phyloP scores from a whole-genome alignment of 257 asterid species.

The Henckelia pumila region DNA sequence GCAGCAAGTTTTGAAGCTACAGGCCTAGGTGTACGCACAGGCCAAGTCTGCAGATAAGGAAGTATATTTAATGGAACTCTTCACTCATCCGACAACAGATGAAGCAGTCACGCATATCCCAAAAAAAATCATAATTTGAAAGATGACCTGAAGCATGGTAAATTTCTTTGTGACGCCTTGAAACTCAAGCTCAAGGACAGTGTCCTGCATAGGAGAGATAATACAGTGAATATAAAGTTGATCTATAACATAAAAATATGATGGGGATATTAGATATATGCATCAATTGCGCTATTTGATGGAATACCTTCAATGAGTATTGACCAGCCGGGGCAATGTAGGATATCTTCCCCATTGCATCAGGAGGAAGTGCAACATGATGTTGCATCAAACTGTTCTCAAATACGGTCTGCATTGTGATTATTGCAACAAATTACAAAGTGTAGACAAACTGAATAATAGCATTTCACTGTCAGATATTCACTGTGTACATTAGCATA shows the following conservation, averaged over 20 bases:
- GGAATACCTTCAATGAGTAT: conserved; percentile 77
- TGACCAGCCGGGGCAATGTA: conserved; percentile 93
- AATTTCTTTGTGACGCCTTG: conserved; percentile 89
- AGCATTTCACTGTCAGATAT: conserved; percentile 15
- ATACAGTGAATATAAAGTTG: conserved; percentile 18
- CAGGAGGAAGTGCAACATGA: conserved; percentile 92
- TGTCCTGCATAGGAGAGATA: conserved; percentile 62
- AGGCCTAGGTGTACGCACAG: conserved; percentile 97
- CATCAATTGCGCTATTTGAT: conserved; percentile 23
- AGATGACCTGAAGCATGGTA: conserved; percentile 95
- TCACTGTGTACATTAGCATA: conserved; percentile 15
- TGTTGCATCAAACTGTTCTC: conserved; percentile 93
- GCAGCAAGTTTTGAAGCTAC: conserved; percentile 96
- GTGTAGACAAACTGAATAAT: conserved; percentile 6
- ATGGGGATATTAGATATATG: neutral
- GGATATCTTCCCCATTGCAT: conserved; percentile 93
- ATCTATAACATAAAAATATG: conserved; percentile 3
- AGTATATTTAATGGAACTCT: conserved; percentile 22
- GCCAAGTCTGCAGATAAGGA: conserved; percentile 73
- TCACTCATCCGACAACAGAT: conserved; percentile 15
- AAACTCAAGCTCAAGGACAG: conserved; percentile 97
- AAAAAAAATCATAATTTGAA: conserved; percentile 18
- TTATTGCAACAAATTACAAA: conserved; percentile 20
- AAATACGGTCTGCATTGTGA: conserved; percentile 60
- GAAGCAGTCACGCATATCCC: conserved; percentile 5